Evolutionary conservation across 331 rosid genomes (phyloP).

Genomic region (Malus hybrid): DNA sequence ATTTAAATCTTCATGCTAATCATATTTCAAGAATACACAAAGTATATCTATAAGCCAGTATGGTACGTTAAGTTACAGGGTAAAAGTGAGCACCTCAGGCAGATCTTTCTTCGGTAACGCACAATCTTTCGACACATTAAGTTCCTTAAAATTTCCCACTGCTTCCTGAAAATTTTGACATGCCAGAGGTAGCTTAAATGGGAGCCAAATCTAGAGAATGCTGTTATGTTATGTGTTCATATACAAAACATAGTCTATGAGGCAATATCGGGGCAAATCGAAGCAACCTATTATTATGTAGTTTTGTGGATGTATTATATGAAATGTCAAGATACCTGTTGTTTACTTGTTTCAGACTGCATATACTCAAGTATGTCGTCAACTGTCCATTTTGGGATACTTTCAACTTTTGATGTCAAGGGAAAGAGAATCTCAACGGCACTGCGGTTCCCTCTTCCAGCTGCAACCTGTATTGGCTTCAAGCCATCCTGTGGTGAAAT

Average conservation of each 20-base stretch:
- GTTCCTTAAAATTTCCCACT: slow-evolving; percentile 27
- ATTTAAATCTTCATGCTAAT: background rate
- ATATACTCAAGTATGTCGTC: slow-evolving; percentile 59
- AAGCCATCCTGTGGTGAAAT: slow-evolving; percentile 62
- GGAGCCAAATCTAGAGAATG: background rate
- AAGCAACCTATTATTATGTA: background rate
- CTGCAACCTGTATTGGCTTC: slow-evolving; percentile 28
- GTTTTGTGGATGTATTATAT: background rate
- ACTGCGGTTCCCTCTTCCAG: slow-evolving; percentile 57
- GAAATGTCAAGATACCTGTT: slow-evolving; percentile 42
- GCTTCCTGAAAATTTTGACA: slow-evolving; percentile 45
- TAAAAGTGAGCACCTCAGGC: slow-evolving; percentile 54
- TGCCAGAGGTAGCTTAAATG: background rate
- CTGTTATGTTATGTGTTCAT: background rate
- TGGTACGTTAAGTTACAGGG: background rate
- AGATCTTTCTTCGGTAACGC: slow-evolving; percentile 36
- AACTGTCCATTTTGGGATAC: slow-evolving; percentile 65
- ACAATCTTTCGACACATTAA: slow-evolving; percentile 28
- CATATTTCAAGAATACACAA: background rate
- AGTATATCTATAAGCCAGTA: background rate
- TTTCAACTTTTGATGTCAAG: slow-evolving; percentile 54
- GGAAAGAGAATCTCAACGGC: slow-evolving; percentile 74
- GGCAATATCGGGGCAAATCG: background rate
- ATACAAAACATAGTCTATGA: background rate
- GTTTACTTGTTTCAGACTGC: slow-evolving; percentile 55